phyloP scores from a whole-genome alignment of 805 yeast species.

The Barnettozyma sucrosica region DNA sequence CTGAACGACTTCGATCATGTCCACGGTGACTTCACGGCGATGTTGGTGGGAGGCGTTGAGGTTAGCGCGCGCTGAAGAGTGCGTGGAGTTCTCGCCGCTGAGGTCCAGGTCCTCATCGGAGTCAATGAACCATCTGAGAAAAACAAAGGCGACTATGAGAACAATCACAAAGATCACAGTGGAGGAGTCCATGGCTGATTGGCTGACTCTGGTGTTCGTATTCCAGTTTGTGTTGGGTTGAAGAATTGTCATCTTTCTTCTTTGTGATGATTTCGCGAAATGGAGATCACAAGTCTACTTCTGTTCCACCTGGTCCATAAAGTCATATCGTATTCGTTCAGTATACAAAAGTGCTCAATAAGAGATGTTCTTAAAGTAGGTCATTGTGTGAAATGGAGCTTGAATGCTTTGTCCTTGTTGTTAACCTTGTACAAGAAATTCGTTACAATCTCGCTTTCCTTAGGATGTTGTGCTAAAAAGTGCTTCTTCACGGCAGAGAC shows the following conservation, averaged over 20 bases:
- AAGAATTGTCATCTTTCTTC: neutral
- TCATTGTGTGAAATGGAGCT: constrained; percentile 29
- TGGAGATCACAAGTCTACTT: neutral
- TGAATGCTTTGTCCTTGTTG: constrained; percentile 50
- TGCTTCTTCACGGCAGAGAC: constrained; percentile 62
- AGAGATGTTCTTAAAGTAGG: neutral
- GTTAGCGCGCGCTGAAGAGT: constrained; percentile 3
- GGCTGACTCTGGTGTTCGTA: too few relatives aligned
- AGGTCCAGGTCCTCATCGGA: constrained; percentile 37
- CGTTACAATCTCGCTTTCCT: constrained; percentile 83
- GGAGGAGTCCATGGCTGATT: constrained; percentile 49
- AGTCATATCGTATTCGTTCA: neutral
- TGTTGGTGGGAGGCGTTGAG: constrained; percentile 10
- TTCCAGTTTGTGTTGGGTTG: neutral
- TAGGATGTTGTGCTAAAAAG: constrained; percentile 50
- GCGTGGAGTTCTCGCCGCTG: constrained; percentile 8
- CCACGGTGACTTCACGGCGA: constrained; percentile 46
- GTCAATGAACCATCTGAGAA: constrained; percentile 60
- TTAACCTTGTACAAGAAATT: constrained; percentile 83
- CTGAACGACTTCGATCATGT: constrained; percentile 83
- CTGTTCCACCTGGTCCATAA: neutral
- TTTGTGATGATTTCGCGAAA: neutral
- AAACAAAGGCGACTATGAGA: constrained; percentile 47
- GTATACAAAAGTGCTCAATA: neutral
- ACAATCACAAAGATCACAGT: constrained; percentile 45